Base-by-base conservation (phyloP, 2,329 filamentous ascomycete species). In the Davidsoniella australis region DNA sequence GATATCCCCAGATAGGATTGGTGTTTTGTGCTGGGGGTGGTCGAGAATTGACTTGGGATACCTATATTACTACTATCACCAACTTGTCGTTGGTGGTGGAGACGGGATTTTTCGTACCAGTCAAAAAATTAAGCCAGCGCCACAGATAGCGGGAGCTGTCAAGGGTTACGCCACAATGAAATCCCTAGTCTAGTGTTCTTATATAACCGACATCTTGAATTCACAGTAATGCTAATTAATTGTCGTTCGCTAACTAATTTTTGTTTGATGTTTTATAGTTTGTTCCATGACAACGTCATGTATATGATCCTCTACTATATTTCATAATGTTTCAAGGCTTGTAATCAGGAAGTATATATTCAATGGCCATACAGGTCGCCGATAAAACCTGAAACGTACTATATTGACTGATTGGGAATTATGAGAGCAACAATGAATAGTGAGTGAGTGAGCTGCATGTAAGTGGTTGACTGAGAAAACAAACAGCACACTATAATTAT, bases 71-170 rank as follows among this genome's bases (percentile, higher is more conserved):
- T 17, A 23, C 23, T 23, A 44, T 44, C 43, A 46, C 39, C 42
- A 47, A 47, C 44, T 41, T 33, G 18, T 38, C 24, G 24, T 45
- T 38, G 17, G 42, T 47, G 26, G 29, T 41, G 29, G 47, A 48
- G 41, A 40, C 17, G 17, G 20, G 44, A 46, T 51, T 51, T 51
- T 51, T 41, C 45, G 49, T 45, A 23, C 39, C 23, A 17, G 45
- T 37, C 33, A 18, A 47, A 42, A 45, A 40, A n/a, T 47, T 29
- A 45, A 20, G 9, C 17, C 36, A 33, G 45, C 49, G 49, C 49
- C 49, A 51, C 49, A 45, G 3, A 5, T 23, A 20, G 5, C 9
- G n/a, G n/a, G 14, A 20, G 16, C 33, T 23, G 14, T 7, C n/a
- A 6, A 18, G 16, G 20, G 20, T 5, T 37, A 39, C 39, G 44